A percentile compares a stretch with the other conserved stretches of the same genome.
Conservation (phyloP, 108 stramenopile genomes). For the Cyclotella baltica region DNA sequence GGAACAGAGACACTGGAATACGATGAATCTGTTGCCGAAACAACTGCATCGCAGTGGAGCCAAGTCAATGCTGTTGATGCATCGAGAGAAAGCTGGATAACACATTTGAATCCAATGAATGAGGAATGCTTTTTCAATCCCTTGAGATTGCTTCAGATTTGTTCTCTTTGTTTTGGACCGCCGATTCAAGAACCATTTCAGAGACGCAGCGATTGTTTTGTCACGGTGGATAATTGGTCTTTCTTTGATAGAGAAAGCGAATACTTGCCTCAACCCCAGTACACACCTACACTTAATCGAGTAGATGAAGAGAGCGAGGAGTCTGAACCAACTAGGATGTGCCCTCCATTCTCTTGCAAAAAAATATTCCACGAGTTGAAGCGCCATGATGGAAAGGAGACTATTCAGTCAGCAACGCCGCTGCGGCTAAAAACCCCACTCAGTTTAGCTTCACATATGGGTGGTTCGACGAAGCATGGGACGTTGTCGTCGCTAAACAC, state of each 20-base stretch:
- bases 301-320: neutral
- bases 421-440: no score
- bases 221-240: constrained; percentile 12
- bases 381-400: neutral
- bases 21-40: constrained; percentile 22
- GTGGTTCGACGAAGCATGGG: no score
- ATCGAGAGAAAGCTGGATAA: neutral
- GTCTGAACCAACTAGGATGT: no score
- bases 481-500: constrained; percentile 33
- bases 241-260: constrained; percentile 12
- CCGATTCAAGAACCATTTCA: neutral
- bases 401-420: neutral
- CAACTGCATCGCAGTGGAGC: constrained; percentile 11
- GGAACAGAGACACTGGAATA: neutral
- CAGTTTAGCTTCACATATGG: no score
- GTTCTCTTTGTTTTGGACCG: constrained; percentile 33
- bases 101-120: neutral
- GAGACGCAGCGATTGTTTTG: constrained; percentile 35
- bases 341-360: neutral
- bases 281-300: neutral
- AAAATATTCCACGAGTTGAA: neutral
- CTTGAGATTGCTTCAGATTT: neutral
- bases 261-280: neutral
- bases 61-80: constrained; percentile 6
- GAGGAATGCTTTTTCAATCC: constrained; percentile 9